These are phyloP conservation scores for Tolypocladium inflatum DNA, from an alignment of 2,329 filamentous ascomycete genomes.

Conservation along the genomic window DNA sequence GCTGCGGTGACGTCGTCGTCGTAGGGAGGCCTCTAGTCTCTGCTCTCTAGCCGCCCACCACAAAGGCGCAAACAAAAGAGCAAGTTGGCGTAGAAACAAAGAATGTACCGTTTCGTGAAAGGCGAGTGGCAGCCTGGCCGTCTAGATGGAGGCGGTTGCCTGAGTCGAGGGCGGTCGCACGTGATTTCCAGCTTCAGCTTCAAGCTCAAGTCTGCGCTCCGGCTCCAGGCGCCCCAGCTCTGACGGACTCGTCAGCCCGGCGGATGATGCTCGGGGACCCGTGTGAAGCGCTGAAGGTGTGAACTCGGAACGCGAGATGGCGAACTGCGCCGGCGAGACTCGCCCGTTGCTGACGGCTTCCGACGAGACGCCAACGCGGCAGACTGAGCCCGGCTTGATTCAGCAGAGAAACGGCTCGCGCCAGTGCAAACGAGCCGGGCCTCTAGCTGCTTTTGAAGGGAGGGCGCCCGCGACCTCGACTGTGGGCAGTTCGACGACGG, in stretches of 20 bases:
- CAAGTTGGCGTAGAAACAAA: neutral
- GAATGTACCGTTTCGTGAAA: neutral
- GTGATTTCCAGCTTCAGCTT: neutral
- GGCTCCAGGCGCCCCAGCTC: neutral
- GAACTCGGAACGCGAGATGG: neutral
- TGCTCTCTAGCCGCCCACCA: neutral
- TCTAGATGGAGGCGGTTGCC: neutral
- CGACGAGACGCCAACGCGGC: neutral
- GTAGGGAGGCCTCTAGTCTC: neutral
- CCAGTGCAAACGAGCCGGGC: neutral
- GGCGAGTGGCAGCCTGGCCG: neutral
- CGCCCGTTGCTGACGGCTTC: neutral
- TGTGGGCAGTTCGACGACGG: neutral
- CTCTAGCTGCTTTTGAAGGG: neutral
- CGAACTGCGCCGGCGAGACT: neutral
- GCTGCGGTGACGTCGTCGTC: neutral
- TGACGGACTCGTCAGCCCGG: neutral
- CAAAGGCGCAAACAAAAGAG: neutral
- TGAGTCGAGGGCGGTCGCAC: neutral
- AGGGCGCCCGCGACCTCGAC: neutral
- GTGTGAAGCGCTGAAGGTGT: neutral
- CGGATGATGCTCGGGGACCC: neutral
- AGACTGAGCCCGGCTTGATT: neutral
- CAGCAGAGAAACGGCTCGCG: neutral
- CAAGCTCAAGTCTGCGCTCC: neutral